A percentile compares a stretch with the other conserved stretches of the same genome.
Conservation (phyloP, 345 rosid genomes). For the Linum tenue region DNA sequence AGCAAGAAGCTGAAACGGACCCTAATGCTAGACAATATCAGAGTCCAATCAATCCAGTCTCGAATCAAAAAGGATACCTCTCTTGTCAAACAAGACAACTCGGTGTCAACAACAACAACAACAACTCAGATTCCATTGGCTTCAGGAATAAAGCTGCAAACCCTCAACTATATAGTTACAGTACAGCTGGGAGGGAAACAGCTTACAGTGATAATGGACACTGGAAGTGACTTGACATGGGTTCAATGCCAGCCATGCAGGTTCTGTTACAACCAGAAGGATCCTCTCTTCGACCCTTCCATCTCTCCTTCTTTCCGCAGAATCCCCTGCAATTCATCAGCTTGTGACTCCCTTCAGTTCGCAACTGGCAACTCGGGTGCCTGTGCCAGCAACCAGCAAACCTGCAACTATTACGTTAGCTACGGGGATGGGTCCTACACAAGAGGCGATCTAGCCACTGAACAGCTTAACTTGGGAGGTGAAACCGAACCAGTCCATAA, state of each 20-base stretch:
- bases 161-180: conserved; percentile 66
- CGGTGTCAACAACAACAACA: neutral
- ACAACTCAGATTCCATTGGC: conserved; percentile 38
- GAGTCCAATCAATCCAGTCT: conserved; percentile 47
- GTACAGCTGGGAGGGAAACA: conserved; percentile 47
- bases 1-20: conserved; percentile 39
- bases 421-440: conserved; percentile 92
- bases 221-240: conserved; percentile 96
- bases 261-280: conserved; percentile 60
- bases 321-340: conserved; percentile 55
- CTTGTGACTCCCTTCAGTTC: conserved; percentile 46
- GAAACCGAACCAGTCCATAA: conserved; percentile 18
- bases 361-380: conserved; percentile 43
- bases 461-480: conserved; percentile 39
- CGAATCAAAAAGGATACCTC: conserved; percentile 27
- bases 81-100: conserved; percentile 15
- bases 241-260: conserved; percentile 86
- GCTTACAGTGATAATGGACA: conserved; percentile 67
- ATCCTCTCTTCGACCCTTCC: conserved; percentile 62
- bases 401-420: conserved; percentile 58
- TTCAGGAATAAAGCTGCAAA: conserved; percentile 54
- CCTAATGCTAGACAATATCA: conserved; percentile 43
- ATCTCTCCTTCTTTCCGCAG: conserved; percentile 47
- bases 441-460: conserved; percentile 58
- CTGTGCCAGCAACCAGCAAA: conserved; percentile 29